Evolutionary conservation across 1,284 basidiomycete species (phyloP).

Genomic region (Sporisorium iseilematis-ciliati): DNA sequence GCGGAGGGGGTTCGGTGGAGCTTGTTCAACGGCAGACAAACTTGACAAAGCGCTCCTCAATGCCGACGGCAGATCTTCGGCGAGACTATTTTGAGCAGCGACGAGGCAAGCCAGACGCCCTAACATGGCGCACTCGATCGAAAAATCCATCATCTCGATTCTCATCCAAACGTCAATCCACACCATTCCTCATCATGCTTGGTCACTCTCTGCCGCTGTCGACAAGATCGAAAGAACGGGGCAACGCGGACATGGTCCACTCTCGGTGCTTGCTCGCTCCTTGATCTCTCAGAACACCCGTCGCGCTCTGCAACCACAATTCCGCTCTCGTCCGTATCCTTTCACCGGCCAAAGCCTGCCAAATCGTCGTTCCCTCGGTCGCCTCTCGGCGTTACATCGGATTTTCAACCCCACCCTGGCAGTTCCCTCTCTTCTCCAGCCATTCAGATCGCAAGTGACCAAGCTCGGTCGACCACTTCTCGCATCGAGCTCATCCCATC

Average conservation of each 20-base stretch:
- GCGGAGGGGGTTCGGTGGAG: conserved; percentile 1
- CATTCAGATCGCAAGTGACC: not conserved
- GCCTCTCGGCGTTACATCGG: conserved; percentile 9
- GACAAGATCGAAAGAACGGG: conserved; percentile 3
- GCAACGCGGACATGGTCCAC: conserved; percentile 9
- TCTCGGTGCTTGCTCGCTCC: conserved; percentile 26
- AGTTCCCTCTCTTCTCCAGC: not conserved
- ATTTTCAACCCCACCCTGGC: not conserved
- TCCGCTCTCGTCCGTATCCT: conserved; percentile 17
- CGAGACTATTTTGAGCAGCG: conserved; percentile 10
- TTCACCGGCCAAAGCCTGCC: not conserved
- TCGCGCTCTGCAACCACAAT: conserved; percentile 8
- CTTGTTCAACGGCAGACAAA: not conserved
- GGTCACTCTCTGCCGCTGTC: not conserved
- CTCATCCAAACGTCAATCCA: not conserved
- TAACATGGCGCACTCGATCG: not conserved
- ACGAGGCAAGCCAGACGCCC: not conserved
- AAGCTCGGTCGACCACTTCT: not conserved
- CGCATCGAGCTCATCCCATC: not conserved
- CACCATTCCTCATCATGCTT: not conserved
- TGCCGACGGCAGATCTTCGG: conserved; percentile 25
- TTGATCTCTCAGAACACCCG: not conserved
- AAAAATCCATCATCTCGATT: conserved; percentile 4
- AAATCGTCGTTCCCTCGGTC: conserved; percentile 9
- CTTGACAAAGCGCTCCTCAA: not conserved